Percentiles rank a stretch among this genome's conserved stretches.
phyloP scores from a whole-genome alignment of 2,329 filamentous ascomycete species.

The Calycina marina region DNA sequence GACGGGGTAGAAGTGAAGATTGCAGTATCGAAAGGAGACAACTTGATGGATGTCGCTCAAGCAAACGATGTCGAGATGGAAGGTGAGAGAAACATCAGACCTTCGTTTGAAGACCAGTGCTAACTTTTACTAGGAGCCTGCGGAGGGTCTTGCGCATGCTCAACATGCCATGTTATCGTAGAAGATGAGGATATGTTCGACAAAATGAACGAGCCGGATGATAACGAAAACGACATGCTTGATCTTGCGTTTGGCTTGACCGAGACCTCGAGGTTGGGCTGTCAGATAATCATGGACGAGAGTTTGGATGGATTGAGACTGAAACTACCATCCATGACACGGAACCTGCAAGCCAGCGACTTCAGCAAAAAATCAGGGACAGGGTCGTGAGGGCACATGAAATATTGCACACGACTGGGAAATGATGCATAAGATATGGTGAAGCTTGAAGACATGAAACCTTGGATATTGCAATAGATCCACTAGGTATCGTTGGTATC shows the following conservation, averaged over 20 bases:
- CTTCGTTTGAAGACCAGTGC: too few relatives aligned
- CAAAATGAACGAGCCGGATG: conserved; percentile 43
- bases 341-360: conserved; percentile 91
- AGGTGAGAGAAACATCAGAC: conserved; percentile 33
- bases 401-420: neutral
- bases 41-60: conserved; percentile 88
- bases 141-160: conserved; percentile 67
- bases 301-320: conserved; percentile 79
- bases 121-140: conserved; percentile 59
- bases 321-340: conserved; percentile 79
- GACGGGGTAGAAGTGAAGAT: conserved; percentile 64
- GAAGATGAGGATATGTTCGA: conserved; percentile 48
- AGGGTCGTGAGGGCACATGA: neutral
- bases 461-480: conserved; percentile 3
- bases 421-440: neutral
- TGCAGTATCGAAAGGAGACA: conserved; percentile 73
- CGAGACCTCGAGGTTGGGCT: conserved; percentile 42
- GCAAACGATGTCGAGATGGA: conserved; percentile 96
- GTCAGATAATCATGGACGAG: conserved; percentile 67
- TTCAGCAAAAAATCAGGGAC: conserved; percentile 45
- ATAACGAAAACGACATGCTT: conserved; percentile 58
- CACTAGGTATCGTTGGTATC: too few relatives aligned
- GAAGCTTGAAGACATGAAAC: conserved; percentile 3
- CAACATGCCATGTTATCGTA: conserved; percentile 62
- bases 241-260: conserved; percentile 62